phyloP scores from a whole-genome alignment of 306 rosid species.

The Ormosia semicastrata region DNA sequence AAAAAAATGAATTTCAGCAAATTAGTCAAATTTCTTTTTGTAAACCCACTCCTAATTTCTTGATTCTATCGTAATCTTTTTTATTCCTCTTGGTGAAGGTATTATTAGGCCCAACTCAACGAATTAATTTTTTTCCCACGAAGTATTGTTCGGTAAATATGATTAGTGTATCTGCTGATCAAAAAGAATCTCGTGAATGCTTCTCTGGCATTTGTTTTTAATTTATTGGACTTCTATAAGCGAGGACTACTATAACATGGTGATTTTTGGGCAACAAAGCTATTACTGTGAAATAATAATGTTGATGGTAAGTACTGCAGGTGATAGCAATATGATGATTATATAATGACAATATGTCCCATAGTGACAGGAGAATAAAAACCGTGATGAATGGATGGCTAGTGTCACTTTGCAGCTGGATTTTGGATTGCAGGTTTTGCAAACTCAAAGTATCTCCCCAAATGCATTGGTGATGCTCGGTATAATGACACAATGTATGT shows the following conservation, averaged over 20 bases:
- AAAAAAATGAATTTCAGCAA: too few species aligned
- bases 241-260: not conserved
- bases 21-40: too few species aligned
- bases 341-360: not conserved
- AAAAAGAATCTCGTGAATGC: not conserved
- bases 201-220: not conserved
- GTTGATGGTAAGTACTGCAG: not conserved
- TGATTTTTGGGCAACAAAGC: not conserved
- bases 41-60: too few species aligned
- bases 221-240: not conserved
- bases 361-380: not conserved
- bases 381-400: not conserved
- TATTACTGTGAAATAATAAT: not conserved
- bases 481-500: not conserved
- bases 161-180: not conserved
- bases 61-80: too few species aligned
- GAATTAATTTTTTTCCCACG: not conserved
- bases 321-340: not conserved
- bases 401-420: not conserved
- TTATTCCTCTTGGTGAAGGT: too few species aligned
- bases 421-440: not conserved
- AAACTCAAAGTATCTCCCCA: not conserved
- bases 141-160: not conserved
- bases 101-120: not conserved
- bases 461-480: not conserved